A percentile compares a stretch with the other conserved stretches of the same genome.
Conservation (phyloP, 768 basidiomycete species). For the Mycena venus region DNA sequence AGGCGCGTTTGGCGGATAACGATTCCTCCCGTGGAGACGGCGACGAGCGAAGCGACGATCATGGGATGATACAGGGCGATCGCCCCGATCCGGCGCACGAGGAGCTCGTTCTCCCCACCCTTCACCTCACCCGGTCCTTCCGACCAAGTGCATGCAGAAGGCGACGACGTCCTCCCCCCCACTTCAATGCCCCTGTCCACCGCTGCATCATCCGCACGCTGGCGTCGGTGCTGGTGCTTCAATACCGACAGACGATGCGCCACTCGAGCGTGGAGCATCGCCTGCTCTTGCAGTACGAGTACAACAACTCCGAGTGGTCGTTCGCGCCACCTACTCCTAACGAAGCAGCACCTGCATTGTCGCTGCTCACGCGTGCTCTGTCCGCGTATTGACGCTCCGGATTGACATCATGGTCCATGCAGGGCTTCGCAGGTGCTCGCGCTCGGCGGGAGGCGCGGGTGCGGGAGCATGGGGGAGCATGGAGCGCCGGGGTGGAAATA, state of each 20-base stretch:
- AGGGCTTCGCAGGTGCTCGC: not conserved
- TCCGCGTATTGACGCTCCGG: not conserved
- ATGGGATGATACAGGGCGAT: not conserved
- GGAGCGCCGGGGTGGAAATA: not conserved
- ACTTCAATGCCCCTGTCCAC: not conserved
- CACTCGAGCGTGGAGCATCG: not conserved
- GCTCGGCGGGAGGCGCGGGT: not conserved
- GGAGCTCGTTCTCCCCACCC: not conserved
- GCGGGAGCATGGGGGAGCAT: not conserved
- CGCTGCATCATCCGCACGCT: not conserved
- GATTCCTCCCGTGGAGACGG: no score
- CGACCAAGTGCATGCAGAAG: not conserved
- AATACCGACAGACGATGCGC: not conserved
- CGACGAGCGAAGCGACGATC: no score
- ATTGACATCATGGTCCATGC: not conserved
- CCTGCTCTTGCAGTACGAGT: not conserved
- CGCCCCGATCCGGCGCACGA: not conserved
- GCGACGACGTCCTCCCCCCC: no score
- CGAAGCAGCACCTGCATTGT: not conserved
- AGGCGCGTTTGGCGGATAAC: not conserved
- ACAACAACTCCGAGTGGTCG: not conserved
- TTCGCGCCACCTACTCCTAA: not conserved
- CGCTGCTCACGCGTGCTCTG: not conserved
- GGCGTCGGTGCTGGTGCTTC: not conserved
- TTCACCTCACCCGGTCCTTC: not conserved